Evolutionary conservation across 768 basidiomycete species (phyloP).

Genomic region (Tylopilus sp.): DNA sequence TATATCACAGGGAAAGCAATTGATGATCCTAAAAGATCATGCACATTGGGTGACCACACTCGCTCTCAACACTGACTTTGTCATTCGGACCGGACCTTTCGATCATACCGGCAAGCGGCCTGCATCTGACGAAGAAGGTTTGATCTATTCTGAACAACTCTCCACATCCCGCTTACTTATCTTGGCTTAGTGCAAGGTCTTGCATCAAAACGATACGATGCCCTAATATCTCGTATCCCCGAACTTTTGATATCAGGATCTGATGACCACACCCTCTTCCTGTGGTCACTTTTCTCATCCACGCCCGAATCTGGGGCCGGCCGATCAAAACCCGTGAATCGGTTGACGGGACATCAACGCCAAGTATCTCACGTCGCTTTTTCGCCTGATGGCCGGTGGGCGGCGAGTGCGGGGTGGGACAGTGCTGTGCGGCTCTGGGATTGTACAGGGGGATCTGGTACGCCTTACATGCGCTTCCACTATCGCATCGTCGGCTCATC

Average conservation of each 20-base stretch:
- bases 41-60: conserved; percentile 99
- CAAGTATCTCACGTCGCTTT: conserved; percentile 94
- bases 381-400: conserved; percentile 89
- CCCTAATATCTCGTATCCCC: conserved; percentile 55
- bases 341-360: conserved; percentile 92
- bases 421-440: conserved; percentile 93
- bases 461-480: conserved; percentile 7
- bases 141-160: conserved; percentile 7
- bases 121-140: conserved; percentile 79
- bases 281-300: conserved; percentile 82
- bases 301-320: conserved; percentile 31
- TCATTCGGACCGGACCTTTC: conserved; percentile 91
- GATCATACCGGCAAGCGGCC: conserved; percentile 84
- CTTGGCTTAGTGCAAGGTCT: conserved; percentile 62
- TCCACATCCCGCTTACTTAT: not conserved
- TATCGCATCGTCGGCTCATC: not conserved
- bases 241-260: conserved; percentile 94
- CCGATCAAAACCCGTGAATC: conserved; percentile 65
- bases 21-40: conserved; percentile 89
- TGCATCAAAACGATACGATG: conserved; percentile 76
- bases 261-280: conserved; percentile 96
- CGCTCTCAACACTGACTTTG: conserved; percentile 92
- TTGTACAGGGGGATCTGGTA: conserved; percentile 47
- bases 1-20: conserved; percentile 64
- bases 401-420: conserved; percentile 90